Percentiles rank a stretch among this genome's conserved stretches.
phyloP scores from a whole-genome alignment of 352 stramenopile species.

The Plasmopara muralis region DNA sequence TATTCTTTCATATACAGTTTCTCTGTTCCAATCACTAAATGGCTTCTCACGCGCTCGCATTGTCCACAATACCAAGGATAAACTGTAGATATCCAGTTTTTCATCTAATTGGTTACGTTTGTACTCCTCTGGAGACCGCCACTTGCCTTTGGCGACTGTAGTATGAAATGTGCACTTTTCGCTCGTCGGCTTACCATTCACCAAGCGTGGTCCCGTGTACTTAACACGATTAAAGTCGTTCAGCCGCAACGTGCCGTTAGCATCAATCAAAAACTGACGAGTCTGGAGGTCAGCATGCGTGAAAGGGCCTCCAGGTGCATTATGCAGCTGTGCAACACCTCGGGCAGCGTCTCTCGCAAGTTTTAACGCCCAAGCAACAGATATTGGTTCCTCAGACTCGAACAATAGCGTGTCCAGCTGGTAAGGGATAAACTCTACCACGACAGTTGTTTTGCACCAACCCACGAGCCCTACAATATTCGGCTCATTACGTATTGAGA shows the following conservation, averaged over 20 bases:
- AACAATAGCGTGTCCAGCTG: constrained; percentile 61
- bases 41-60: constrained; percentile 44
- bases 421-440: constrained; percentile 65
- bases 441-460: constrained; percentile 70
- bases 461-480: constrained; percentile 69
- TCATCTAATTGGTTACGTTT: constrained; percentile 35
- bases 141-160: constrained; percentile 68
- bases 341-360: constrained; percentile 46
- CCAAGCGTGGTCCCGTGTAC: constrained; percentile 41
- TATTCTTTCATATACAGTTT: constrained; percentile 53
- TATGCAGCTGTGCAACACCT: constrained; percentile 63
- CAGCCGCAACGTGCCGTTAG: constrained; percentile 42
- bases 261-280: constrained; percentile 72
- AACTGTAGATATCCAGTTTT: constrained; percentile 62
- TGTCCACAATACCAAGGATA: constrained; percentile 64
- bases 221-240: constrained; percentile 85
- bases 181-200: constrained; percentile 25
- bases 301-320: constrained; percentile 52
- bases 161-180: constrained; percentile 60
- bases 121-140: constrained; percentile 74
- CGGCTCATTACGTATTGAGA: constrained; percentile 53
- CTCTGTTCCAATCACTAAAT: constrained; percentile 31
- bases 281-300: constrained; percentile 77
- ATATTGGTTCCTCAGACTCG: constrained; percentile 32
- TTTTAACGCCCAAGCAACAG: constrained; percentile 40